Conservation (phyloP, 768 basidiomycete genomes). For the Paxillus rubicundulus region DNA sequence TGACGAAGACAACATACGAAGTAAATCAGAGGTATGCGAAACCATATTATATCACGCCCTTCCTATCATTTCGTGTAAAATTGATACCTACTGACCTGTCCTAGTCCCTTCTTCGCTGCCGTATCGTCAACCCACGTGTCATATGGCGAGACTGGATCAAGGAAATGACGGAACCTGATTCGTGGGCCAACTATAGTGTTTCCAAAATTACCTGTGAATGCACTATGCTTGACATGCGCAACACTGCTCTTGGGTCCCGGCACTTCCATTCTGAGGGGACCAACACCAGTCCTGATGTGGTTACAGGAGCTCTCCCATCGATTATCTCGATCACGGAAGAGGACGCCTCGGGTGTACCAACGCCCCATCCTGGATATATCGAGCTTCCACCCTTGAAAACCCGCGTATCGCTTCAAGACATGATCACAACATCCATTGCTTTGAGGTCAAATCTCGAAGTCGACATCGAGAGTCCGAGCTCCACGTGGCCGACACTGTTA, state of each 20-base stretch:
- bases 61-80: not conserved
- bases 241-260: conserved; percentile 49
- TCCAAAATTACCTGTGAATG: conserved; percentile 66
- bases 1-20: conserved; percentile 66
- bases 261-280: not conserved
- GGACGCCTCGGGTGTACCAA: conserved; percentile 23
- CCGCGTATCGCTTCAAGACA: conserved; percentile 67
- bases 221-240: conserved; percentile 62
- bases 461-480: conserved; percentile 51
- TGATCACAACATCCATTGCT: conserved; percentile 69
- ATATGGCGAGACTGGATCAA: conserved; percentile 61
- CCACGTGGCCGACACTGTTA: conserved; percentile 50
- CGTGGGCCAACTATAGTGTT: conserved; percentile 66
- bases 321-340: conserved; percentile 15
- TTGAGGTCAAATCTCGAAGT: conserved; percentile 70
- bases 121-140: conserved; percentile 71
- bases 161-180: conserved; percentile 61
- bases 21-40: conserved; percentile 63
- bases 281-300: conserved; percentile 3
- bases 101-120: conserved; percentile 66
- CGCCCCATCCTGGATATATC: conserved; percentile 35
- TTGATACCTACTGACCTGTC: conserved; percentile 2
- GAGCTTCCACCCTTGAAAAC: conserved; percentile 31
- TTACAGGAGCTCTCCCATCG: conserved; percentile 2
- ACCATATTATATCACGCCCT: not conserved